These are phyloP conservation scores for Phialocephala subalpina DNA, from an alignment of 2,329 filamentous ascomycete genomes.

Conservation along the genomic window DNA sequence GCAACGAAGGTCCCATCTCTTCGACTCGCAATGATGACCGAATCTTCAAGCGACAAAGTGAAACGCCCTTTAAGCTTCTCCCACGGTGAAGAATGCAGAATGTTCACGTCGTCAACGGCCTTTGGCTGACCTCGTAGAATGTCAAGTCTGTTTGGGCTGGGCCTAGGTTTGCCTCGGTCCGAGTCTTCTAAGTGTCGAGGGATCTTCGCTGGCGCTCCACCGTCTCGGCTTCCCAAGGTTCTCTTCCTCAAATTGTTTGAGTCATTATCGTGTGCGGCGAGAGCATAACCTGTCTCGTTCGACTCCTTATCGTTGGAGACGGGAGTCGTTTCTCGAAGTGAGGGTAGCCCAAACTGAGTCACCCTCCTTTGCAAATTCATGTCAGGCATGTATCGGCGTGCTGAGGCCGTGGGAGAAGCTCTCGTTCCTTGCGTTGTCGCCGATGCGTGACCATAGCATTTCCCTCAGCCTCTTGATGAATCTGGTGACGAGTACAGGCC, in stretches of 20 bases:
- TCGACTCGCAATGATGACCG: slow-evolving; percentile 20
- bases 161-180: neutral
- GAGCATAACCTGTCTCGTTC: slow-evolving; percentile 5
- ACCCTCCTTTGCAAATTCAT: slow-evolving; percentile 25
- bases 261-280: slow-evolving; percentile 13
- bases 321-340: slow-evolving; percentile 5
- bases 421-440: no score
- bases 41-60: slow-evolving; percentile 21
- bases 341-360: slow-evolving; percentile 19
- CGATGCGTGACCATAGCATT: no score
- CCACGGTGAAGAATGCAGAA: slow-evolving; percentile 19
- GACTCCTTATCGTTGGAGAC: slow-evolving; percentile 3
- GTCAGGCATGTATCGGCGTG: neutral
- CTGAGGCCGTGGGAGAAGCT: no score
- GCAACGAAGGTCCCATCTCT: slow-evolving; percentile 23
- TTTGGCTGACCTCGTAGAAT: slow-evolving; percentile 10
- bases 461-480: no score
- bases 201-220: slow-evolving; percentile 8
- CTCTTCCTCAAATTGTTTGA: slow-evolving; percentile 24
- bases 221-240: slow-evolving; percentile 4
- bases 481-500: no score
- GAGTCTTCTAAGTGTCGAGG: slow-evolving; percentile 1
- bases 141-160: slow-evolving; percentile 6
- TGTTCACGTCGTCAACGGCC: slow-evolving; percentile 4
- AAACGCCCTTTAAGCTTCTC: slow-evolving; percentile 19